A percentile compares a stretch with the other conserved stretches of the same genome.
Evolutionary conservation across 306 rosid genomes (phyloP).

Genomic region (Mimosa bimucronata): DNA sequence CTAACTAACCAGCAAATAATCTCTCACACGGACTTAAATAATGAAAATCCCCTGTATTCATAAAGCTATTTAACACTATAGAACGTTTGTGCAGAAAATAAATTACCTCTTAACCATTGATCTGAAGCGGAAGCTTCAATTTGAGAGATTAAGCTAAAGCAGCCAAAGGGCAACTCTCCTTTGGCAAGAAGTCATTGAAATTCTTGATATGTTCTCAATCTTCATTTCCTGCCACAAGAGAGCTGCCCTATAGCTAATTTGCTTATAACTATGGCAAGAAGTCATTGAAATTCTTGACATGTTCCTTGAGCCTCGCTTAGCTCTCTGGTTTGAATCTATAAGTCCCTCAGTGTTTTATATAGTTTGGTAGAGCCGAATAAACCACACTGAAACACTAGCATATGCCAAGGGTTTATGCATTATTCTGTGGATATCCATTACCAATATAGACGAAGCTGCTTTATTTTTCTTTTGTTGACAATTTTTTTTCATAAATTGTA

Average conservation of each 20-base stretch:
- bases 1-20: neutral
- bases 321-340: neutral
- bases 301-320: neutral
- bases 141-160: neutral
- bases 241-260: neutral
- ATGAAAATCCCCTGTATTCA: neutral
- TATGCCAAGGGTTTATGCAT: conserved; percentile 39
- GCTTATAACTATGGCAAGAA: neutral
- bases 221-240: neutral
- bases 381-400: conserved; percentile 42
- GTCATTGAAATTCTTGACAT: neutral
- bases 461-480: conserved; percentile 16
- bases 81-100: neutral
- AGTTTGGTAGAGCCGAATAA: conserved; percentile 40
- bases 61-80: neutral
- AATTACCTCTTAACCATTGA: neutral
- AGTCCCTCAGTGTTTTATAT: conserved; percentile 11
- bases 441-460: neutral
- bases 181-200: neutral
- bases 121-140: neutral
- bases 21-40: neutral
- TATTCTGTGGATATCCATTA: conserved; percentile 40
- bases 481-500: conserved; percentile 23
- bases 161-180: conserved; percentile 4
- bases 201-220: neutral